These are phyloP conservation scores for Diplodia mutila DNA, from an alignment of 2,329 filamentous ascomycete species.

Conservation along the genomic window DNA sequence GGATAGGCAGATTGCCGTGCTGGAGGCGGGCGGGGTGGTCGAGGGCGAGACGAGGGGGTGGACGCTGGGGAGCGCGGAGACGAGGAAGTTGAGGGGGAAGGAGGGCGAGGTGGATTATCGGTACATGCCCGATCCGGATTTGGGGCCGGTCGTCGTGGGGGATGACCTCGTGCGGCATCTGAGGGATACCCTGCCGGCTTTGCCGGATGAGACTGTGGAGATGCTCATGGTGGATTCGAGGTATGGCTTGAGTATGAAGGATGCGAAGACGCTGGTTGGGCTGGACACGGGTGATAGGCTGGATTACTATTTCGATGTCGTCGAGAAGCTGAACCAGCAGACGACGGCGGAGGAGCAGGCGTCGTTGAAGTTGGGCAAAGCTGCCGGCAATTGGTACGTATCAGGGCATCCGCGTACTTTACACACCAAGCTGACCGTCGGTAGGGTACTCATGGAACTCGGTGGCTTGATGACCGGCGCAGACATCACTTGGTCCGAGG, in stretches of 20 bases:
- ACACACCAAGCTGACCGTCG: neutral
- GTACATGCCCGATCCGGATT: constrained; percentile 97
- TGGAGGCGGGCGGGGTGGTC: constrained; percentile 75
- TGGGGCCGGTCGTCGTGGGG: constrained; percentile 77
- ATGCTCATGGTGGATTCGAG: constrained; percentile 58
- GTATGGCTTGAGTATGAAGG: constrained; percentile 77
- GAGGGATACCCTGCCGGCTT: constrained; percentile 63
- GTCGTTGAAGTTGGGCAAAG: constrained; percentile 44
- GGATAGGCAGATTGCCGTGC: constrained; percentile 79
- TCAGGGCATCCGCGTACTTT: neutral
- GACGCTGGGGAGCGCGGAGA: constrained; percentile 83
- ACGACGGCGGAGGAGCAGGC: constrained; percentile 37
- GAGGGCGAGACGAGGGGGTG: constrained; percentile 91
- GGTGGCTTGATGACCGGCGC: constrained; percentile 50
- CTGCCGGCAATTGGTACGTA: constrained; percentile 61
- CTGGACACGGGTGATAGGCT: constrained; percentile 78
- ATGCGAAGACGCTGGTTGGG: constrained; percentile 77
- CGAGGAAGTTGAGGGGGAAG: constrained; percentile 81
- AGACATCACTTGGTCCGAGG: constrained; percentile 46
- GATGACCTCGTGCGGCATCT: constrained; percentile 70
- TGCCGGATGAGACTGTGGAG: constrained; percentile 72
- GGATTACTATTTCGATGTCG: constrained; percentile 77
- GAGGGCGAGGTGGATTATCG: constrained; percentile 97
- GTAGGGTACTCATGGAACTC: constrained; percentile 56
- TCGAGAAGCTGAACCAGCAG: constrained; percentile 41